phyloP scores from a whole-genome alignment of 2,329 filamentous ascomycete species.

The Corinectria fuckeliana region DNA sequence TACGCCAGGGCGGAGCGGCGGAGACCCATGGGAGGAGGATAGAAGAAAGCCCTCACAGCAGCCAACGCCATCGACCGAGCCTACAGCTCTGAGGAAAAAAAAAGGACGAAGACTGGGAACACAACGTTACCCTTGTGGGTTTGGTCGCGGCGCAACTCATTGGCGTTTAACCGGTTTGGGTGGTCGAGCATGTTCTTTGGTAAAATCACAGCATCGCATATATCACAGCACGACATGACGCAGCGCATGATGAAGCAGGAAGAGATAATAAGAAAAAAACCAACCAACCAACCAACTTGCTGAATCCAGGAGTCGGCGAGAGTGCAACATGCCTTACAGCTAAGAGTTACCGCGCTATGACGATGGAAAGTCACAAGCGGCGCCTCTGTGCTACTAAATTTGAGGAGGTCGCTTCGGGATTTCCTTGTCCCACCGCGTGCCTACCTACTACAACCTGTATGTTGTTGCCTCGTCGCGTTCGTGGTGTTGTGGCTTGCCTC shows the following conservation, averaged over 20 bases:
- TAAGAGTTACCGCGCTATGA: neutral
- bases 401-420: neutral
- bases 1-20: constrained; percentile 15
- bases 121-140: constrained; percentile 13
- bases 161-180: constrained; percentile 26
- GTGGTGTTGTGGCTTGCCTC: neutral
- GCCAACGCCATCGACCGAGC: constrained; percentile 4
- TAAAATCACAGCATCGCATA: constrained; percentile 11
- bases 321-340: constrained; percentile 1
- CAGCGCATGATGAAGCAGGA: neutral
- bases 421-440: neutral
- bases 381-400: constrained; percentile 4
- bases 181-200: constrained; percentile 19
- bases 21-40: constrained; percentile 3
- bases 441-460: constrained; percentile 6
- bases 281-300: neutral
- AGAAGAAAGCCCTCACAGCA: constrained; percentile 15
- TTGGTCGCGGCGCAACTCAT: constrained; percentile 13
- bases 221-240: constrained; percentile 10
- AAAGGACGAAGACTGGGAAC: constrained; percentile 1
- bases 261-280: neutral
- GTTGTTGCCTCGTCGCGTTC: constrained; percentile 14
- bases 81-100: neutral
- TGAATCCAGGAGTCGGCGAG: neutral
- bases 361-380: neutral